A percentile compares a stretch with the other conserved stretches of the same genome.
phyloP scores from a whole-genome alignment of 129 eudicot genomes.

The Gnaphalium uliginosum region DNA sequence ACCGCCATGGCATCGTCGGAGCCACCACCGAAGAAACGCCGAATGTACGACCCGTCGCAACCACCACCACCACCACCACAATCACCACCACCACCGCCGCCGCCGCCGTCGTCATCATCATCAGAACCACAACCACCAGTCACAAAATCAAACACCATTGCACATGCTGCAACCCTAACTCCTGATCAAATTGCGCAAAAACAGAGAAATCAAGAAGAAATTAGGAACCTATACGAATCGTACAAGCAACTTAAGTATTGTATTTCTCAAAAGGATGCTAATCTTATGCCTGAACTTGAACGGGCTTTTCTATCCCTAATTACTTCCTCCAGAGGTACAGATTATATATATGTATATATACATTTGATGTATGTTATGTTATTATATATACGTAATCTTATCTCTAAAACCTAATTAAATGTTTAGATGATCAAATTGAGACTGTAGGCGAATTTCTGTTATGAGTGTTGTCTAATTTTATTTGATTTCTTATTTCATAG shows the following conservation, averaged over 20 bases:
- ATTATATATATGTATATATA: background rate
- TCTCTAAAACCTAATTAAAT: conserved; percentile 11
- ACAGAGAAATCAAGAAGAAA: conserved; percentile 74
- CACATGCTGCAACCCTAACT: conserved; percentile 40
- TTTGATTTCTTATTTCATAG: background rate
- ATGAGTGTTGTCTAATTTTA: background rate
- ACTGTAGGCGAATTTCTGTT: background rate
- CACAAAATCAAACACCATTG: conserved; percentile 3
- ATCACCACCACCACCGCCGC: conserved; percentile 21
- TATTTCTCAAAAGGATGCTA: conserved; percentile 42
- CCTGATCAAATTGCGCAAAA: conserved; percentile 63
- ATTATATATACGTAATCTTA: no score
- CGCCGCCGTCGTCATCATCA: conserved; percentile 15
- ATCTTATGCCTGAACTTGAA: conserved; percentile 62
- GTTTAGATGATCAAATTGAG: background rate
- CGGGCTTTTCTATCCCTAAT: conserved; percentile 74
- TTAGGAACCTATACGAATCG: conserved; percentile 59
- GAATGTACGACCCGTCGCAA: conserved; percentile 48
- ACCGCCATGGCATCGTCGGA: conserved; percentile 71
- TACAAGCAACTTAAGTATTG: conserved; percentile 65
- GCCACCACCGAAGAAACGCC: conserved; percentile 90
- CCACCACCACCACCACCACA: conserved; percentile 30
- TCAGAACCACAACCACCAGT: conserved; percentile 33
- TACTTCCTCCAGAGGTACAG: conserved; percentile 71
- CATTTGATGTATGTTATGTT: no score